Conservation (phyloP, 805 yeast genomes). For the Priceomyces medius region DNA sequence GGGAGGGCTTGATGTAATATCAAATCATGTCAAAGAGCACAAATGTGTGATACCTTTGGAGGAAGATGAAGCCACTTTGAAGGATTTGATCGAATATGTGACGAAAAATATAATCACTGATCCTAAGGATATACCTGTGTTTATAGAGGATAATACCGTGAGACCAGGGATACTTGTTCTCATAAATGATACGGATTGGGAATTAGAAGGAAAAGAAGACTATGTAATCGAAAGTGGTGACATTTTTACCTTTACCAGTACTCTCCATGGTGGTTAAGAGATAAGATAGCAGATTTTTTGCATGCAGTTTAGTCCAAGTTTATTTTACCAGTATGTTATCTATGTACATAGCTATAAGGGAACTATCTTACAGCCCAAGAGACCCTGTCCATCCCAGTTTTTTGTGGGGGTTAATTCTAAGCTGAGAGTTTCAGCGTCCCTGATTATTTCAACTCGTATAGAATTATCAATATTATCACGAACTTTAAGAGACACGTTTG, state of each 20-base stretch:
- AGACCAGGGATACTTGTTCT: conserved; percentile 92
- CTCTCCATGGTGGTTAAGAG: conserved; percentile 85
- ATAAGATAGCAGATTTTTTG: background rate
- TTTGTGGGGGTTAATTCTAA: conserved; percentile 43
- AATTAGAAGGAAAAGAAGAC: conserved; percentile 82
- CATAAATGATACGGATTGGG: conserved; percentile 97
- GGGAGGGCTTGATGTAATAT: conserved; percentile 86
- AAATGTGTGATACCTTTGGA: conserved; percentile 45
- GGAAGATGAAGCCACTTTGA: conserved; percentile 41
- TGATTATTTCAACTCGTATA: conserved; percentile 26
- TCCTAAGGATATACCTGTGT: conserved; percentile 65
- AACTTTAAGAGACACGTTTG: conserved; percentile 45
- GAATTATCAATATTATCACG: conserved; percentile 30
- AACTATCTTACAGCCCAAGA: conserved; percentile 64
- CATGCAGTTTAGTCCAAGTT: background rate
- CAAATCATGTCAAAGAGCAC: conserved; percentile 56
- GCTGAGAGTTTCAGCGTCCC: conserved; percentile 24
- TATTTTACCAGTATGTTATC: too few species aligned
- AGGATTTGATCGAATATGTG: conserved; percentile 58
- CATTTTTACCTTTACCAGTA: conserved; percentile 81
- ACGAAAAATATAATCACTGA: conserved; percentile 55
- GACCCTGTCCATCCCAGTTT: conserved; percentile 65
- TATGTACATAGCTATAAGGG: conserved; percentile 27
- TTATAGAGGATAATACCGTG: conserved; percentile 76
- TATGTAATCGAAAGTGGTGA: conserved; percentile 78